Percentiles rank a stretch among this genome's conserved stretches.
Conservation (phyloP, 257 asterid genomes). For the Nicotiana noctiflora region DNA sequence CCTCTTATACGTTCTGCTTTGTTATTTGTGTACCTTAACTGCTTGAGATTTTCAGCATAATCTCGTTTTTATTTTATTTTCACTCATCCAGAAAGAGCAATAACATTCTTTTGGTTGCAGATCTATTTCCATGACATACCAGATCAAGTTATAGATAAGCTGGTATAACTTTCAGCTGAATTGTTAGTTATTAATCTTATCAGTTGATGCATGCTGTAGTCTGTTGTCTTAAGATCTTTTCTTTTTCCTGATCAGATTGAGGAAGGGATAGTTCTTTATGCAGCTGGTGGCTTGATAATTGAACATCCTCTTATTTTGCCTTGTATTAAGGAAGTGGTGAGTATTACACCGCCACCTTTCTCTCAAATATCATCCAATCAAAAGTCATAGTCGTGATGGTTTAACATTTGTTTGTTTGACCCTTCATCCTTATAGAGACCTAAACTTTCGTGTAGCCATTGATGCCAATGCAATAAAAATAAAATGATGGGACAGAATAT, state of each 20-base stretch:
- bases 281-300: slow-evolving; percentile 88
- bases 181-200: not conserved
- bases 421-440: not conserved
- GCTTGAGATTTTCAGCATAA: not conserved
- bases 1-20: not conserved
- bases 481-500: not conserved
- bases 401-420: not conserved
- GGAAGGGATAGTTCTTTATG: slow-evolving; percentile 75
- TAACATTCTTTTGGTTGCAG: slow-evolving; percentile 34
- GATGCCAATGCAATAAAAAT: not conserved
- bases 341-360: slow-evolving; percentile 14
- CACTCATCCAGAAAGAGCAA: not conserved
- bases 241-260: slow-evolving; percentile 44
- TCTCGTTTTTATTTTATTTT: not conserved
- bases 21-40: not conserved
- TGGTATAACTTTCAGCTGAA: slow-evolving; percentile 39
- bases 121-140: slow-evolving; percentile 83
- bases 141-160: slow-evolving; percentile 54
- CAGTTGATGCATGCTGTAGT: not conserved
- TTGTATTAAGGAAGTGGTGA: slow-evolving; percentile 71
- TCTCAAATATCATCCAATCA: not conserved
- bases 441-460: not conserved
- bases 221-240: not conserved
- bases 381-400: not conserved
- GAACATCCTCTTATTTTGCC: slow-evolving; percentile 86